phyloP scores from a whole-genome alignment of 2,329 filamentous ascomycete genomes.

The Xylariales sp. region DNA sequence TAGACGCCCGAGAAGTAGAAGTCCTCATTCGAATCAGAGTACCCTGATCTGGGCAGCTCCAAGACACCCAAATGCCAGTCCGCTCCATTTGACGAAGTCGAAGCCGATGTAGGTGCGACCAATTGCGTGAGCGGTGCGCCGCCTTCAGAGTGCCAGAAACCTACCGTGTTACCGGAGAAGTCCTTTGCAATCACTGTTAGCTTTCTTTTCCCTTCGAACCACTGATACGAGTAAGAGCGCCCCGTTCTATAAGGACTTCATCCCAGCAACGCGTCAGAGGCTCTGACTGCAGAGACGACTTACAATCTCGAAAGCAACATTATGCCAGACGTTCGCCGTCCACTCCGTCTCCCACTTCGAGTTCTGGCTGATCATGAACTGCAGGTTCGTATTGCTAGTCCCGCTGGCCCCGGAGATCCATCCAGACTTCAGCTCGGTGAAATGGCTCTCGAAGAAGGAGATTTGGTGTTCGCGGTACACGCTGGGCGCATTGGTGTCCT shows the following conservation, averaged over 20 bases:
- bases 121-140: constrained; percentile 50
- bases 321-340: constrained; percentile 64
- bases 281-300: not conserved
- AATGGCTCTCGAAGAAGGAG: constrained; percentile 62
- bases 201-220: too few relatives aligned
- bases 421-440: constrained; percentile 70
- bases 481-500: constrained; percentile 54
- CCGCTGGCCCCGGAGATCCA: constrained; percentile 46
- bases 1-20: constrained; percentile 72
- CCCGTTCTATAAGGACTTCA: not conserved
- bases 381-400: constrained; percentile 46
- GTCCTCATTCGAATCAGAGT: constrained; percentile 55
- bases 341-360: constrained; percentile 61
- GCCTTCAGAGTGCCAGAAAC: constrained; percentile 67
- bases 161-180: constrained; percentile 58
- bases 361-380: constrained; percentile 59
- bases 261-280: not conserved
- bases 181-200: constrained; percentile 30
- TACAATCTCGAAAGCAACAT: constrained; percentile 65
- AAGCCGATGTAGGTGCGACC: constrained; percentile 53
- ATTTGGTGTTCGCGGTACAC: constrained; percentile 63
- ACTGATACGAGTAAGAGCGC: not conserved
- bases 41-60: constrained; percentile 56
- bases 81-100: constrained; percentile 45
- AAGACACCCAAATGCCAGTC: constrained; percentile 70